Percentiles rank a stretch among this genome's conserved stretches.
Conservation (phyloP, 805 yeast species). For the Barnettozyma sucrosica region DNA sequence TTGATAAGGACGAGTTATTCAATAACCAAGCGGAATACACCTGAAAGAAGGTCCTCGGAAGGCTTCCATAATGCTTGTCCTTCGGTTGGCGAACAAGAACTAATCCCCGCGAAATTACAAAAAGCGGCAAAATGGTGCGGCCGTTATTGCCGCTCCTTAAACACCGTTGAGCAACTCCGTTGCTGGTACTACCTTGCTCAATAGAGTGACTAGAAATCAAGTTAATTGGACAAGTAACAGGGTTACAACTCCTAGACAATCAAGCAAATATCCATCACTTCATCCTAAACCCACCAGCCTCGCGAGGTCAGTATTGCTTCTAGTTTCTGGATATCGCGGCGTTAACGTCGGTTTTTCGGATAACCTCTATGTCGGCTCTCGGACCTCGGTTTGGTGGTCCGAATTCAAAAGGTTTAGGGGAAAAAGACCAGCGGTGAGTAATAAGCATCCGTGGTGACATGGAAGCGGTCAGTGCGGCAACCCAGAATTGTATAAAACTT, state of each 20-base stretch:
- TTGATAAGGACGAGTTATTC: no score
- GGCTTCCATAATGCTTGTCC: no score
- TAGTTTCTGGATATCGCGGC: not conserved
- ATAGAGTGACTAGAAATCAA: no score
- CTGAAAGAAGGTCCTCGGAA: no score
- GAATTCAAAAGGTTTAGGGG: not conserved
- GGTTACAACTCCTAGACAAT: no score
- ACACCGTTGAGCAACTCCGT: not conserved
- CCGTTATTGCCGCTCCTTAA: not conserved
- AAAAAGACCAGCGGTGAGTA: not conserved
- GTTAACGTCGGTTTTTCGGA: not conserved
- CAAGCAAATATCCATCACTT: no score
- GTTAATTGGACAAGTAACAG: not conserved
- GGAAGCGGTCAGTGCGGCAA: not conserved
- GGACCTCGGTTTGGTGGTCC: not conserved
- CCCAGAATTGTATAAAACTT: not conserved
- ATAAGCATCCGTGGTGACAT: not conserved
- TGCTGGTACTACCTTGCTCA: no score
- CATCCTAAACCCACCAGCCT: not conserved
- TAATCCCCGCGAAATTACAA: not conserved
- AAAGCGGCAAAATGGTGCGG: no score
- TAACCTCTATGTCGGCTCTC: not conserved
- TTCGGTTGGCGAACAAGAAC: no score
- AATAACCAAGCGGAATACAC: no score
- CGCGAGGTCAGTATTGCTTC: no score